phyloP scores from a whole-genome alignment of 495 filamentous ascomycete species.

The Lasiosphaeriaceae sp. region DNA sequence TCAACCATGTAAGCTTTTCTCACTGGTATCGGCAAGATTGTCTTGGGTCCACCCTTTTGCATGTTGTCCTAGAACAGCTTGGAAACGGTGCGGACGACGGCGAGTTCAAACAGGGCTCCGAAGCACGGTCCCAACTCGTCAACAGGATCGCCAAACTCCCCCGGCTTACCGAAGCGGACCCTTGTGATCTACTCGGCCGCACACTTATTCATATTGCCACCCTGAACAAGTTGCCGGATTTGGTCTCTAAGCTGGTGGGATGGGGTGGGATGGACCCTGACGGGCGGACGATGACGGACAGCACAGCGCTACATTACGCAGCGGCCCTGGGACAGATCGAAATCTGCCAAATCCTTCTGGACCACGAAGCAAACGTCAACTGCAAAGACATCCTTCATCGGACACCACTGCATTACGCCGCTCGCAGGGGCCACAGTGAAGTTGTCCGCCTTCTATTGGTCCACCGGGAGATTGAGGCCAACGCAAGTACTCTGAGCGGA shows the following conservation, averaged over 20 bases:
- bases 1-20: not conserved
- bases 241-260: not conserved
- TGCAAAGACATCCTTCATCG: not conserved
- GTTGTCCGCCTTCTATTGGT: not conserved
- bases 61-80: not conserved
- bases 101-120: not conserved
- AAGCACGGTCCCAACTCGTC: not conserved
- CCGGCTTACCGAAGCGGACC: not conserved
- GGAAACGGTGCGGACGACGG: not conserved
- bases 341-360: not conserved
- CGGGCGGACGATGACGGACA: not conserved
- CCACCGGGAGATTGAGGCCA: not conserved
- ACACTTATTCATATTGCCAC: not conserved
- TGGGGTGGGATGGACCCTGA: not conserved
- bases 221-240: not conserved
- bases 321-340: not conserved
- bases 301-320: not conserved
- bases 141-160: not conserved
- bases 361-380: not conserved
- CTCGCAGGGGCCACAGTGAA: not conserved
- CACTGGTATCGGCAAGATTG: not conserved
- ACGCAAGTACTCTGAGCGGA: not conserved
- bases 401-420: not conserved
- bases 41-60: not conserved
- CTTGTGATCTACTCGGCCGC: not conserved